phyloP scores from a whole-genome alignment of 2,329 filamentous ascomycete genomes.

The Venturia carpophila region DNA sequence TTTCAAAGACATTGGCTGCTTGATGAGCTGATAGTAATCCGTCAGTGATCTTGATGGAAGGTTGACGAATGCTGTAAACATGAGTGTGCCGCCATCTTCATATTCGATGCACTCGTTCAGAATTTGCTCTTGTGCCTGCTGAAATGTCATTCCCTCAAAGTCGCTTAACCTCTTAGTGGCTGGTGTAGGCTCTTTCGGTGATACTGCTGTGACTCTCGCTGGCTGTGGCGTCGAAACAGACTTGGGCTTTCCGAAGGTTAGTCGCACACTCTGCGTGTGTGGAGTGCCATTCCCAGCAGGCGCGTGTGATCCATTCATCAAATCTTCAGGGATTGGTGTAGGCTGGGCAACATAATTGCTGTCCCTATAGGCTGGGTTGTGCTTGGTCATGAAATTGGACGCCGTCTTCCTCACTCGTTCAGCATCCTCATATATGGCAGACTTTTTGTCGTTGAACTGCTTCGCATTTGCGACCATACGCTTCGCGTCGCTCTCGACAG shows the following conservation, averaged over 20 bases:
- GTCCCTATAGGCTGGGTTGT: slow-evolving; percentile 73
- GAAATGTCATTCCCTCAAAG: slow-evolving; percentile 61
- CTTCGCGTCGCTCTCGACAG: slow-evolving; percentile 78
- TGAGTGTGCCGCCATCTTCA: slow-evolving; percentile 45
- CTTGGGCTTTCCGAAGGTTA: background rate
- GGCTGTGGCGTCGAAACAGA: background rate
- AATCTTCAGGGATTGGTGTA: slow-evolving; percentile 58
- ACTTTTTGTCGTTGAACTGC: slow-evolving; percentile 68
- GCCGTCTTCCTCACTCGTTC: slow-evolving; percentile 79
- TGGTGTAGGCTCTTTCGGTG: slow-evolving; percentile 5
- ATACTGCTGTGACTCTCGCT: background rate
- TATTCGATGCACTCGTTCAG: slow-evolving; percentile 63
- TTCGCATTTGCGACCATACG: slow-evolving; percentile 84
- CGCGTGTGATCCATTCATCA: slow-evolving; percentile 11
- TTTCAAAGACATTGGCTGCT: slow-evolving; percentile 70
- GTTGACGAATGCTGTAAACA: slow-evolving; percentile 67
- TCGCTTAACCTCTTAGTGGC: background rate
- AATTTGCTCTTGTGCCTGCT: slow-evolving; percentile 80
- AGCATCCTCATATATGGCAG: slow-evolving; percentile 70
- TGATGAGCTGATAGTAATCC: slow-evolving; percentile 82
- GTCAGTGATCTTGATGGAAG: slow-evolving; percentile 67
- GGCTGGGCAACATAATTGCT: slow-evolving; percentile 62
- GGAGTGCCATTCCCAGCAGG: background rate
- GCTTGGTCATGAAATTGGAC: slow-evolving; percentile 79
- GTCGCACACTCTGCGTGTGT: background rate